Conservation (phyloP, 1,139 yeast genomes). For the Pichia sp. region DNA sequence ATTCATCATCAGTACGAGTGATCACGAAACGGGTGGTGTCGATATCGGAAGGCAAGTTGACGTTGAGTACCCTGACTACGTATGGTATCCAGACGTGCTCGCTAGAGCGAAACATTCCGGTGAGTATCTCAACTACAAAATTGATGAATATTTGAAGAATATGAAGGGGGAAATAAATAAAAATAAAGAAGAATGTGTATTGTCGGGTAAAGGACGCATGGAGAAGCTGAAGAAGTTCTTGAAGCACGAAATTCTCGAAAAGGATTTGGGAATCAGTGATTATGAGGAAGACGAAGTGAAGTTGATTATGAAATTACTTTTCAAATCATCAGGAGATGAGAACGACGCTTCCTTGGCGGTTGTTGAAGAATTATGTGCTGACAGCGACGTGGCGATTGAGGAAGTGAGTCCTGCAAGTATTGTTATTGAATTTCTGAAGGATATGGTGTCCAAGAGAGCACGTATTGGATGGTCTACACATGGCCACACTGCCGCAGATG, state of each 20-base stretch:
- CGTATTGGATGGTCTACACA: slow-evolving; percentile 85
- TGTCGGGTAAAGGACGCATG: background rate
- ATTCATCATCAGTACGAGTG: slow-evolving; percentile 68
- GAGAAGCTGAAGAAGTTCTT: slow-evolving; percentile 35
- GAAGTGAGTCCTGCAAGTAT: slow-evolving; percentile 22
- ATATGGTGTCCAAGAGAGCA: slow-evolving; percentile 62
- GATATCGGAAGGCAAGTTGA: slow-evolving; percentile 68
- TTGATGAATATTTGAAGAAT: slow-evolving; percentile 22
- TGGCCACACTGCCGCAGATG: slow-evolving; percentile 89
- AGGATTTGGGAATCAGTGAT: slow-evolving; percentile 56
- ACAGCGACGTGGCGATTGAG: no score
- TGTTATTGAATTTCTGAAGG: slow-evolving; percentile 41
- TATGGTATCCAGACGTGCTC: slow-evolving; percentile 74
- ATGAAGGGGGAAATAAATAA: slow-evolving; percentile 17
- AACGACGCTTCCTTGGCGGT: slow-evolving; percentile 16
- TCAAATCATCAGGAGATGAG: background rate
- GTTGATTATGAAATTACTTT: slow-evolving; percentile 2
- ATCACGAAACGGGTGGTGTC: slow-evolving; percentile 90
- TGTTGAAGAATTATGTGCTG: no score
- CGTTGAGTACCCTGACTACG: slow-evolving; percentile 52
- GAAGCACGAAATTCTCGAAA: slow-evolving; percentile 34
- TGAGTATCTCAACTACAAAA: slow-evolving; percentile 46
- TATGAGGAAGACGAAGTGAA: slow-evolving; percentile 27
- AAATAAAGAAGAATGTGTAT: background rate
- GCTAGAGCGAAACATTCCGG: slow-evolving; percentile 64